A percentile compares a stretch with the other conserved stretches of the same genome.
Conservation (phyloP, 805 yeast genomes). For the Candida ovalis region DNA sequence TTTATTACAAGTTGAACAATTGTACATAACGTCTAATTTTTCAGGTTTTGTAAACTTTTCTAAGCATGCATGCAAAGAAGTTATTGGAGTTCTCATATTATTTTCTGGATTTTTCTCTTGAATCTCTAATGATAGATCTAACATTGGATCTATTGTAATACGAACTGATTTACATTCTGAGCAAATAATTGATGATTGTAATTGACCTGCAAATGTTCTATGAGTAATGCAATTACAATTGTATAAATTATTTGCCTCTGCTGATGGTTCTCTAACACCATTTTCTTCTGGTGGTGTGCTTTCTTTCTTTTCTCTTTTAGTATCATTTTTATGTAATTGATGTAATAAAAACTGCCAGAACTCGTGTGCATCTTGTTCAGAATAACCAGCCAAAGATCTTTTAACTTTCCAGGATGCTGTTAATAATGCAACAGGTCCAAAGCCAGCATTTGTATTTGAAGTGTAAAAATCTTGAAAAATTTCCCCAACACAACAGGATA, state of each 20-base stretch:
- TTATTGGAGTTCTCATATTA: constrained; percentile 17
- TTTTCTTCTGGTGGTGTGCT: constrained; percentile 17
- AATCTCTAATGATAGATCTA: constrained; percentile 84
- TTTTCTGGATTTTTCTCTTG: constrained; percentile 30
- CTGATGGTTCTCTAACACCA: background rate
- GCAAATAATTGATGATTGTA: constrained; percentile 78
- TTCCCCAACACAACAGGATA: constrained; percentile 82
- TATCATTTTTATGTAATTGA: constrained; percentile 64
- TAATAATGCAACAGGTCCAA: constrained; percentile 76
- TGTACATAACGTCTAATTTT: constrained; percentile 67
- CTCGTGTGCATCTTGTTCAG: constrained; percentile 98
- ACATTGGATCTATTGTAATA: constrained; percentile 79
- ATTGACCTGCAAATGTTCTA: constrained; percentile 74
- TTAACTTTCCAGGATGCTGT: constrained; percentile 87
- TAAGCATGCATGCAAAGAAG: constrained; percentile 58
- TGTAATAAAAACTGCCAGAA: constrained; percentile 90
- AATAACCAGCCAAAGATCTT: constrained; percentile 85
- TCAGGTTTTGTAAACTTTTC: constrained; percentile 76
- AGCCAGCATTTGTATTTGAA: constrained; percentile 56
- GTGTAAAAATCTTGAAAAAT: constrained; percentile 75
- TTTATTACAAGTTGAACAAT: constrained; percentile 62
- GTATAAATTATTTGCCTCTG: constrained; percentile 2
- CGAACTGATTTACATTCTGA: constrained; percentile 60
- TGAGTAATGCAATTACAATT: constrained; percentile 79
- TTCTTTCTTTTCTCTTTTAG: constrained; percentile 22